These are phyloP conservation scores for Lactarius tabidus DNA, from an alignment of 768 basidiomycete species.

Conservation along the genomic window DNA sequence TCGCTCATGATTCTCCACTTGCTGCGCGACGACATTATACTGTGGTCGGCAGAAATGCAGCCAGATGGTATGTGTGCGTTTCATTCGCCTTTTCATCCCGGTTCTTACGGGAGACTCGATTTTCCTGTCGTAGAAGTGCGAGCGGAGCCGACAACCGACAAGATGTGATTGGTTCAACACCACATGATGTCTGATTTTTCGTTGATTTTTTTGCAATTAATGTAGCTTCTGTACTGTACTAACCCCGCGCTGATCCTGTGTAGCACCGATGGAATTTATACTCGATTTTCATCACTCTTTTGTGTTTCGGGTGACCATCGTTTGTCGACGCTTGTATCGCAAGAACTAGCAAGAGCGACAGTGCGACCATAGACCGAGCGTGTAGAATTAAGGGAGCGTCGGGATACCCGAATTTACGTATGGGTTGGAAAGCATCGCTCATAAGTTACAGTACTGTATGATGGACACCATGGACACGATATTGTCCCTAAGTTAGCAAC, in stretches of 20 bases:
- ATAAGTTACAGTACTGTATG: too few relatives aligned
- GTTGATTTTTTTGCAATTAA: background rate
- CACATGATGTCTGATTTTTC: background rate
- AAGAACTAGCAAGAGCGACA: too few relatives aligned
- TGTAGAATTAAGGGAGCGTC: too few relatives aligned
- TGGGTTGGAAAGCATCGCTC: too few relatives aligned
- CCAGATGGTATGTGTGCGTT: conserved; percentile 34
- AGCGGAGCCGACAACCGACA: background rate
- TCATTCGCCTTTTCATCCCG: background rate
- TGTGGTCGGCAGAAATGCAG: conserved; percentile 79
- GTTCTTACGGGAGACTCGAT: background rate
- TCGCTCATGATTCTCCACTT: conserved; percentile 82
- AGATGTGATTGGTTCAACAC: background rate
- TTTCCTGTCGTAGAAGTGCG: conserved; percentile 6
- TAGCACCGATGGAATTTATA: background rate
- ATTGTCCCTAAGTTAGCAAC: too few relatives aligned
- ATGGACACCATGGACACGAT: too few relatives aligned
- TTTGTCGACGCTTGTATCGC: background rate
- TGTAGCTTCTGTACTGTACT: background rate
- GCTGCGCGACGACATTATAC: conserved; percentile 76
- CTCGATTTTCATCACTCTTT: background rate
- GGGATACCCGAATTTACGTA: too few relatives aligned
- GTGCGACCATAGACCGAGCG: too few relatives aligned
- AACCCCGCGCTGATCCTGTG: background rate
- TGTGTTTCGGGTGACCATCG: background rate